Evolutionary conservation across 2,329 filamentous ascomycete genomes (phyloP), one percentile per base, ranked within the genome.

Genomic region (Botrytis fragariae): DNA sequence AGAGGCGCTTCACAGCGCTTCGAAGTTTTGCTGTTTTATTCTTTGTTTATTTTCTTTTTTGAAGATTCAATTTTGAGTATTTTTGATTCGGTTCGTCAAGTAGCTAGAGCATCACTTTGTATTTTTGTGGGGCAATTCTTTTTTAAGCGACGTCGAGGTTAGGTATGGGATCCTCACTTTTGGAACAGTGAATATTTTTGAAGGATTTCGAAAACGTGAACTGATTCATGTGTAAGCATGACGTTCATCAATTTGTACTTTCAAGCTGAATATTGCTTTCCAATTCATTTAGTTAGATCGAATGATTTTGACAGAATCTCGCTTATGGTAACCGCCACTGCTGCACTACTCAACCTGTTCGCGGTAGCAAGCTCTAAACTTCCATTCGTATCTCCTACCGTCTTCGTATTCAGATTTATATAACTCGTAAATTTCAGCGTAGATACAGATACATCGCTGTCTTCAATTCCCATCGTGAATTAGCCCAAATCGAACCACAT

Each of bases 161-260:
- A 16, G 48, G 12, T 54, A n/a, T n/a, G 4, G 12, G 14, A n/a
- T n/a, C 10, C 48, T 54, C 12, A 14, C 48, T n/a, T n/a, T n/a
- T n/a, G 48, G 48, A 0, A 10, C 25, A 14, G 48, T 54, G 48
- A 54, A 54, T 54, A 54, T 54, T 7, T n/a, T 16, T 29, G 25
- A n/a, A 16, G 6, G 48, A n/a, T 0, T 54, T 14, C 14, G 12
- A 16, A n/a, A n/a, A 6, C 4, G 3, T 5, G 6, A 5, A n/a
- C 3, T n/a, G 25, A 1, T n/a, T 4, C 12, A n/a, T 12, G 9
- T 4, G 48, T 4, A n/a, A 51, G n/a, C 48, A n/a, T 0, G 3
- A n/a, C 0, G 4, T 51, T n/a, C 22, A 14, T 25, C 22, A 51
- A n/a, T 48, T 51, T 51, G 9, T 25, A 12, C 22, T 20, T 44